phyloP scores from a whole-genome alignment of 2,329 filamentous ascomycete species.

The Exophiala aquamarina region DNA sequence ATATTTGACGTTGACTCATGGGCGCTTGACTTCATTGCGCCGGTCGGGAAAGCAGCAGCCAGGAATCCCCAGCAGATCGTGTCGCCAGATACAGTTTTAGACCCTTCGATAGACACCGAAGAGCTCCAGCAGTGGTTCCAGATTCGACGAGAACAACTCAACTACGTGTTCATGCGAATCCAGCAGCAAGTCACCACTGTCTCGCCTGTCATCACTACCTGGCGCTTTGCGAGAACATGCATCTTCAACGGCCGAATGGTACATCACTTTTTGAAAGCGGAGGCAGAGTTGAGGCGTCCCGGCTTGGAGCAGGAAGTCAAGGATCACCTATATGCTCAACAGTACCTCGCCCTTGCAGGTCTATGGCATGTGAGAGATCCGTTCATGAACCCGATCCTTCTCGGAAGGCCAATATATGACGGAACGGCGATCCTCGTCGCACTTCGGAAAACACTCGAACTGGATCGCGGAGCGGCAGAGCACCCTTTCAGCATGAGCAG shows the following conservation, averaged over 20 bases:
- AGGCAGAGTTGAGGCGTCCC: not conserved
- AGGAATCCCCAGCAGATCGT: constrained; percentile 1
- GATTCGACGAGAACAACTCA: constrained; percentile 2
- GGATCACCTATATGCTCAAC: constrained; percentile 11
- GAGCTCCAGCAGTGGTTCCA: constrained; percentile 6
- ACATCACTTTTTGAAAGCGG: constrained; percentile 4
- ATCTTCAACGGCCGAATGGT: constrained; percentile 10
- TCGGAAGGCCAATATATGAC: constrained; percentile 13
- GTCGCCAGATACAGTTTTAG: not conserved
- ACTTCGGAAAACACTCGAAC: not conserved
- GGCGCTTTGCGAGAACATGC: constrained; percentile 6
- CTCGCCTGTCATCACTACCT: constrained; percentile 5
- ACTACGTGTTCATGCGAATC: not conserved
- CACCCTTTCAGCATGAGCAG: not conserved
- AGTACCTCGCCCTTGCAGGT: constrained; percentile 12
- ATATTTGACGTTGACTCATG: constrained; percentile 12
- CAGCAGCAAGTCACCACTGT: constrained; percentile 1
- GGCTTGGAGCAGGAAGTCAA: constrained; percentile 4
- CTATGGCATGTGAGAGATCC: constrained; percentile 7
- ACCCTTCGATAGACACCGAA: constrained; percentile 5
- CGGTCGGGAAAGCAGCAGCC: constrained; percentile 1
- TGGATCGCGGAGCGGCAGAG: not conserved
- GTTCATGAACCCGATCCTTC: constrained; percentile 7
- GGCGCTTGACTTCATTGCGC: constrained; percentile 5
- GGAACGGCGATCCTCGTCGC: not conserved